phyloP scores from a whole-genome alignment of 1,284 basidiomycete genomes.

The Tausonia pullulans region DNA sequence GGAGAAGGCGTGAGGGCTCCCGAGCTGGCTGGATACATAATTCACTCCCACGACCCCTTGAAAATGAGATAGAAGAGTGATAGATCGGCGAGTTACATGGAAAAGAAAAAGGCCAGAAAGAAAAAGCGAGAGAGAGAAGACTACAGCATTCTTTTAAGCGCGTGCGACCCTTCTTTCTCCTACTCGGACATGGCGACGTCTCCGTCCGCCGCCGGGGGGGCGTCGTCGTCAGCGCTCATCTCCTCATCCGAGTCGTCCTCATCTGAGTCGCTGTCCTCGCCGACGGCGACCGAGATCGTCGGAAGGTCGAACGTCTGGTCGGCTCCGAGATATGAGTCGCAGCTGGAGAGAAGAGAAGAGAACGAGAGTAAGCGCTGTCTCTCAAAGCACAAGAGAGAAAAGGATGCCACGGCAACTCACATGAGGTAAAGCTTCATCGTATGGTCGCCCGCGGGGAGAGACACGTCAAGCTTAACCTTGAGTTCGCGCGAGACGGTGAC shows the following conservation, averaged over 20 bases:
- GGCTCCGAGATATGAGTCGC: constrained; percentile 34
- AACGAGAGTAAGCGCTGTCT: neutral
- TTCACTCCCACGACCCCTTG: too few species aligned
- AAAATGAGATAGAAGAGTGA: too few species aligned
- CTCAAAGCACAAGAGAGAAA: neutral
- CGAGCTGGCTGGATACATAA: too few species aligned
- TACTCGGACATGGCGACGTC: too few species aligned
- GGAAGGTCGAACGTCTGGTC: constrained; percentile 80
- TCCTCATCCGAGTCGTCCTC: constrained; percentile 26
- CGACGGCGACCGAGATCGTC: constrained; percentile 70
- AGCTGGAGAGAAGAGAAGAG: neutral
- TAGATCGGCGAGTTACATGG: too few species aligned
- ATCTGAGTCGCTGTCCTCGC: constrained; percentile 64
- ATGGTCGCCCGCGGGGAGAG: constrained; percentile 69
- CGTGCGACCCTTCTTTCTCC: too few species aligned
- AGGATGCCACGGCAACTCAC: constrained; percentile 46
- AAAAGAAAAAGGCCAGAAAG: too few species aligned
- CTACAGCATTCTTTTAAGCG: too few species aligned
- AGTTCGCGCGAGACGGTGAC: constrained; percentile 76
- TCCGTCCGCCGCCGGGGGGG: too few species aligned
- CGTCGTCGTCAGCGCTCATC: neutral
- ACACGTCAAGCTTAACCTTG: constrained; percentile 77
- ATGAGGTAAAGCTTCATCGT: constrained; percentile 80
- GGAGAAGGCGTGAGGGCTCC: too few species aligned
- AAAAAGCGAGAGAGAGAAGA: too few species aligned